Conservation (phyloP, 2,329 filamentous ascomycete species). For the Epichloe festucae region DNA sequence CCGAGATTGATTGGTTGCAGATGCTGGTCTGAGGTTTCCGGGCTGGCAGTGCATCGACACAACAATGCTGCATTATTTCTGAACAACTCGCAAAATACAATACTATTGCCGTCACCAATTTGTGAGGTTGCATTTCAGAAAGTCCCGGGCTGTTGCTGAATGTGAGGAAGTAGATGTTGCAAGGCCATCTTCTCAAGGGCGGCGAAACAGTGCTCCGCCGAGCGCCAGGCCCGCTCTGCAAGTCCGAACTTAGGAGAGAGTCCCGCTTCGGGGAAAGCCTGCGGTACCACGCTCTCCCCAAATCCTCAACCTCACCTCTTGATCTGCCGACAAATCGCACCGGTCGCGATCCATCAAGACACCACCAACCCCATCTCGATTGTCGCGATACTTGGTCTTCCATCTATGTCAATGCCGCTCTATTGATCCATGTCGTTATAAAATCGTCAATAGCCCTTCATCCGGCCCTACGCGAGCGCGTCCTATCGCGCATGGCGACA, state of each 20-base stretch:
- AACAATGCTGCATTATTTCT: not conserved
- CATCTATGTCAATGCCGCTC: slow-evolving; percentile 42
- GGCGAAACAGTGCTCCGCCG: slow-evolving; percentile 6
- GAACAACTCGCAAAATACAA: not conserved
- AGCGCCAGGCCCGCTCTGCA: slow-evolving; percentile 7
- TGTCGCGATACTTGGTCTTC: slow-evolving; percentile 23
- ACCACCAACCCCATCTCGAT: slow-evolving; percentile 28
- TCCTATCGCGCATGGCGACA: slow-evolving; percentile 43
- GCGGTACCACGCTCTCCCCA: slow-evolving; percentile 25
- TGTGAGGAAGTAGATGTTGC: not conserved
- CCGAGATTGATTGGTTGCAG: not conserved
- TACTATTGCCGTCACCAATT: not conserved
- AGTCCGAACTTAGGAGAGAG: slow-evolving; percentile 11
- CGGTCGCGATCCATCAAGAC: slow-evolving; percentile 38
- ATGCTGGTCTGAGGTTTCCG: not conserved
- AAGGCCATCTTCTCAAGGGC: not conserved
- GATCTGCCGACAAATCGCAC: slow-evolving; percentile 37
- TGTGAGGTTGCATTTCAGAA: not conserved
- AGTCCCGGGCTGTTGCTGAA: not conserved
- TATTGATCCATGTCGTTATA: slow-evolving; percentile 38
- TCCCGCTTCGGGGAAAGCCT: slow-evolving; percentile 25
- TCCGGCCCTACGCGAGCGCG: slow-evolving; percentile 38
- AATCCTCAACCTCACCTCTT: slow-evolving; percentile 44
- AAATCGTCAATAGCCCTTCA: slow-evolving; percentile 30
- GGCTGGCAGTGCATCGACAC: not conserved